Evolutionary conservation across 495 filamentous ascomycete species (phyloP), one percentile per base, ranked within the genome.

Genomic region (Rostrohypoxylon terebratum): DNA sequence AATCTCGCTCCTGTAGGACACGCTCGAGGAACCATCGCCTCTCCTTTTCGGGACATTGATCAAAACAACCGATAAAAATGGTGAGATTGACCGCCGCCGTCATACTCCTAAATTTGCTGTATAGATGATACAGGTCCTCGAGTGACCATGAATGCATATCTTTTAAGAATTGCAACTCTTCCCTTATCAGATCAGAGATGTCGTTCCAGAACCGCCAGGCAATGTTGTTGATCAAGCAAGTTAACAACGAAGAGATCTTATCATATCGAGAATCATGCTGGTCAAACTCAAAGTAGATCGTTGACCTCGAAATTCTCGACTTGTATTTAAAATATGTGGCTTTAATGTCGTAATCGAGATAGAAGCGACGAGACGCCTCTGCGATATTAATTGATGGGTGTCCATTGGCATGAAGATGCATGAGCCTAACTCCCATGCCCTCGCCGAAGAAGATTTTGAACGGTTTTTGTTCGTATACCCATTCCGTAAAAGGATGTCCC

Each of bases 211-310:
- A 59, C 16, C 36, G 57, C 48, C 65, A 59, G n/a, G 60, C 25
- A 18, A 69, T 59, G 20, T 36, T 50, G 31, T 63, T 63, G 5
- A 73, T 44, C 21, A 69, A 64, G 11, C 60, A 58, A 3, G 57
- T 44, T 8, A 73, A 48, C 65, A 69, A 57, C 4, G 33, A 5
- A 8, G 40, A 18, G 16, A 73, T 33, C 5, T n/a, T 69, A 18
- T 54, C 64, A 47, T 59, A 73, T 45, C 59, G 28, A 40, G 31
- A 63, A 51, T 73, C 64, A 3, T 28, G 47, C 31, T 69, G 54
- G 5, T 69, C 23, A 25, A 73, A 73, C 28, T 63, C 51, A 23
- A 73, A 73, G 25, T 58, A 69, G 2, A 73, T 16, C 5, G 34
- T n/a, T 4, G 23, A 13, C 25, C n/a, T 47, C 3, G 59, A 11